Evolutionary conservation across 1,139 yeast genomes (phyloP), one percentile per base, ranked within the genome.

Genomic region (Yamadazyma songkhlaensis): DNA sequence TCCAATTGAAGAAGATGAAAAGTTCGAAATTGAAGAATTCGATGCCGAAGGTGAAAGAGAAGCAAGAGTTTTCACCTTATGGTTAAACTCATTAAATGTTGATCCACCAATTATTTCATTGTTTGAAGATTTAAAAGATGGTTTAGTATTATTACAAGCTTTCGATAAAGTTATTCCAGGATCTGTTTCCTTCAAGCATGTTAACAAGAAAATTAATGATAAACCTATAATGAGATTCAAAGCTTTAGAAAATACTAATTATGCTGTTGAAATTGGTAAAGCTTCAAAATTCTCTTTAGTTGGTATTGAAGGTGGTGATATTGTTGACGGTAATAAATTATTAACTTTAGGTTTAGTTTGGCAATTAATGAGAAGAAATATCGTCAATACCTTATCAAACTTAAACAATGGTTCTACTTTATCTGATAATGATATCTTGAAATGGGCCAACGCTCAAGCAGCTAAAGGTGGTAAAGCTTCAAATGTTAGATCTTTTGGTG

Each of bases 31-130:
- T 51, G 92, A 84, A 60, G 98, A 89, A 50, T 92, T 94, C 55
- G 99, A 92, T 60, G 98, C 98, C 12, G 98, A 94, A 67, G 99
- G 99, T 46, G 99, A 92, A 67, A 84, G 98, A 67, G 99, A 92
- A 68, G 98, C 98, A 1, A 81, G 99, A 60, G 99, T 92, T 4
- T 92, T 92, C 65, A 94, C 98, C 9, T 72, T 92, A 53, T 92
- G 98, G 98, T 79, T 92, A 57, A 92, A 92, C 64, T 88, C 97
- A 1, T 76, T 92, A 54, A 97, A 94, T 52, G 97, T 92, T 12
- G 94, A 90, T 46, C 97, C 97, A 22, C 87, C 96, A 20, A 90
- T 92, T 45, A 89, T 88, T 34, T 83, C 87, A 17, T 71, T 92
- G 52, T 92, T 92, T 53, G 97, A 92, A 63, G 98, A 92, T 59